A percentile compares a stretch with the other conserved stretches of the same genome.
Evolutionary conservation across 192 early-diverging fungal genomes (phyloP).

Genomic region (Glomus cerebriforme): DNA sequence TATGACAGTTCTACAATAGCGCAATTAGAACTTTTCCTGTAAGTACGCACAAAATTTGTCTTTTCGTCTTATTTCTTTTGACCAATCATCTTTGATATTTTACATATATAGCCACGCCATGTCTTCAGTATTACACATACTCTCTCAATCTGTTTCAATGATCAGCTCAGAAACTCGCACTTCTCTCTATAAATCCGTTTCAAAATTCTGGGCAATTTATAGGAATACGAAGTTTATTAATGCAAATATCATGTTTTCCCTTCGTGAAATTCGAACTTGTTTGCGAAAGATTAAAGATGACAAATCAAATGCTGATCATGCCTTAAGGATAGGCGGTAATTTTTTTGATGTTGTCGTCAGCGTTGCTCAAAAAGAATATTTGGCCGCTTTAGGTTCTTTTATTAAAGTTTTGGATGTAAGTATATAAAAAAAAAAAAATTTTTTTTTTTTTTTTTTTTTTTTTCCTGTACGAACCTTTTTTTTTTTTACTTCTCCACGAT

Average conservation of each 20-base stretch:
- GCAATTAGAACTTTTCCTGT: not conserved
- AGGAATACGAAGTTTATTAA: not conserved
- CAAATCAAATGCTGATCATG: not conserved
- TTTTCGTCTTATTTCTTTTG: not conserved
- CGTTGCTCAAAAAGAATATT: not conserved
- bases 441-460: not conserved
- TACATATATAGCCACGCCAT: not conserved
- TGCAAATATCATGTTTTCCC: not conserved
- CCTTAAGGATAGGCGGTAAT: too few relatives aligned
- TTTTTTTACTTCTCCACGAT: not conserved
- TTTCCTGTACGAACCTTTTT: too few relatives aligned
- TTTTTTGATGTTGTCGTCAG: not conserved
- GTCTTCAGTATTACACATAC: not conserved
- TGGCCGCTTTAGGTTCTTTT: not conserved
- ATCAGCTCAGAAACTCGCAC: not conserved
- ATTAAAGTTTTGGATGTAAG: not conserved
- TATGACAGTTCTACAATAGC: not conserved
- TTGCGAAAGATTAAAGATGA: conserved; percentile 1
- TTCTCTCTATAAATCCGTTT: not conserved
- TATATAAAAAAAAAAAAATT: not conserved
- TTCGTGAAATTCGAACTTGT: conserved; percentile 11
- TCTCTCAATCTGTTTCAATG: not conserved
- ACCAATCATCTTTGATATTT: not conserved
- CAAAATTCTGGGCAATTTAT: not conserved
- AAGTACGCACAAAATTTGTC: not conserved